Conservation (phyloP, 163 green algal species). For the Coccomyxa subellipsoidea region DNA sequence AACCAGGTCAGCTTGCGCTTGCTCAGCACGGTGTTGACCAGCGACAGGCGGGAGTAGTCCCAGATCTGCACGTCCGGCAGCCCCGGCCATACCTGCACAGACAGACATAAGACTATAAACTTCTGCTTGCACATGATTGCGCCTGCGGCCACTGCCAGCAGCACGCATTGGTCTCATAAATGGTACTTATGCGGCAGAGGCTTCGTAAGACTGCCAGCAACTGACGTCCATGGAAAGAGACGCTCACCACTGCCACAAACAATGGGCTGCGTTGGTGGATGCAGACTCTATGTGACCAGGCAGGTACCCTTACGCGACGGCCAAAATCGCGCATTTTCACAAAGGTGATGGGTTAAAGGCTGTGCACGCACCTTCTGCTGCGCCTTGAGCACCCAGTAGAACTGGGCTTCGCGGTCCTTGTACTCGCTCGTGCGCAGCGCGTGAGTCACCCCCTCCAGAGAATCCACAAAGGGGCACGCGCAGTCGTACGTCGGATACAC, state of each 20-base stretch:
- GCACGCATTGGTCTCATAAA: no score
- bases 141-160: no score
- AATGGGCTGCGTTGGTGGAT: no score
- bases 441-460: conserved; percentile 93
- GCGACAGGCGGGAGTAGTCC: conserved; percentile 97
- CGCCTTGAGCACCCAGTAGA: conserved; percentile 84
- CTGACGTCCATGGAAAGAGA: no score
- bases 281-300: no score
- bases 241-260: no score
- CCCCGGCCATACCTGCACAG: conserved; percentile 34
- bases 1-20: conserved; percentile 98
- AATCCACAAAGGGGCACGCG: conserved; percentile 96
- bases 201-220: no score
- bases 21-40: conserved; percentile 93
- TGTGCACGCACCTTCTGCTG: conserved; percentile 28
- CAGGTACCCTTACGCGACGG: no score
- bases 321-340: no score
- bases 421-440: conserved; percentile 95
- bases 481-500: conserved; percentile 99
- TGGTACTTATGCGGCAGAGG: no score
- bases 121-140: no score
- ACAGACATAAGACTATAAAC: no score
- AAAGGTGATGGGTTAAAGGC: not conserved
- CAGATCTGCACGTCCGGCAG: conserved; percentile 92
- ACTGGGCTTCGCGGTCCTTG: conserved; percentile 87